Conservation (phyloP, 257 asterid genomes). For the Scutellaria minor region DNA sequence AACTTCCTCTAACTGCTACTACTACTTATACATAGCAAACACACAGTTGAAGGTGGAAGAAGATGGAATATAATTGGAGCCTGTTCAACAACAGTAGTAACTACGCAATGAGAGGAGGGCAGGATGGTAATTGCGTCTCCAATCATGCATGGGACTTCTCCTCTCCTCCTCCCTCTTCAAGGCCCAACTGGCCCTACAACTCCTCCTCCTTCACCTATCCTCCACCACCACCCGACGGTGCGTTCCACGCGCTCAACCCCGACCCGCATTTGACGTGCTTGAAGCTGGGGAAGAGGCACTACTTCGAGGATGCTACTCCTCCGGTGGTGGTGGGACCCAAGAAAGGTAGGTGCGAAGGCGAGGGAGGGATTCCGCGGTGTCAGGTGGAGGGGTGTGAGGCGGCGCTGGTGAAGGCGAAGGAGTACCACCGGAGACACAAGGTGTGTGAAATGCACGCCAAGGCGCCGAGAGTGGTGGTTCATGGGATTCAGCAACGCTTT, state of each 20-base stretch:
- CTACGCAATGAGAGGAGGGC: slow-evolving; percentile 29
- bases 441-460: slow-evolving; percentile 74
- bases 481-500: slow-evolving; percentile 67
- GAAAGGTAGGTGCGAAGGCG: slow-evolving; percentile 37
- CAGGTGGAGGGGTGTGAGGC: slow-evolving; percentile 76
- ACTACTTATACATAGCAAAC: not conserved
- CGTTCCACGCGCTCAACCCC: slow-evolving; percentile 22
- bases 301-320: slow-evolving; percentile 41
- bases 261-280: slow-evolving; percentile 53
- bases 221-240: slow-evolving; percentile 22
- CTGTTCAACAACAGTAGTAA: slow-evolving; percentile 34
- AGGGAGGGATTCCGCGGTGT: slow-evolving; percentile 47
- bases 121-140: slow-evolving; percentile 24
- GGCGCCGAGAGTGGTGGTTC: slow-evolving; percentile 62
- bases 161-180: slow-evolving; percentile 4
- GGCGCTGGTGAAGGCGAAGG: slow-evolving; percentile 53
- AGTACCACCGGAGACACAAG: slow-evolving; percentile 70
- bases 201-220: not conserved
- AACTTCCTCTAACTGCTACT: slow-evolving; percentile 16
- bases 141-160: slow-evolving; percentile 45
- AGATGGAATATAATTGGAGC: slow-evolving; percentile 58
- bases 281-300: slow-evolving; percentile 71
- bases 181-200: slow-evolving; percentile 16
- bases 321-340: slow-evolving; percentile 23
- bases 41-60: slow-evolving; percentile 15